These are phyloP conservation scores for Microcyclospora tardicrescens DNA, from an alignment of 2,329 filamentous ascomycete species.

Conservation along the genomic window DNA sequence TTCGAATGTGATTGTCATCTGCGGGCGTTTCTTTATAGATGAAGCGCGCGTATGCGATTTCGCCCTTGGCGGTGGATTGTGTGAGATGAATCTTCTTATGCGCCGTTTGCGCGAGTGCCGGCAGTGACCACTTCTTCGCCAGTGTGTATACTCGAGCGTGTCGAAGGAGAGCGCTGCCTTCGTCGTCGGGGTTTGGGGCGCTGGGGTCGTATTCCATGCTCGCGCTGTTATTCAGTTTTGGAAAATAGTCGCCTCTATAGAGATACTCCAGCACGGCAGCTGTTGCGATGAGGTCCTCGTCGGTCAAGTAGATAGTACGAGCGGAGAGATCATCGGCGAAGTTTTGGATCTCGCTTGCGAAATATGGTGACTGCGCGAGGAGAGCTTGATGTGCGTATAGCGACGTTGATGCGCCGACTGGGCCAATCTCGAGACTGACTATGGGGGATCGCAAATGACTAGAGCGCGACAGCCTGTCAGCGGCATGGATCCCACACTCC, in stretches of 20 bases:
- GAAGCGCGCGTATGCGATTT: slow-evolving; percentile 84
- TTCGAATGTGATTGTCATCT: slow-evolving; percentile 61
- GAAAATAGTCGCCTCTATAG: slow-evolving; percentile 81
- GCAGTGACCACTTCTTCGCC: slow-evolving; percentile 59
- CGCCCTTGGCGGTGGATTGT: slow-evolving; percentile 73
- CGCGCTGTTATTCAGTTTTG: slow-evolving; percentile 45
- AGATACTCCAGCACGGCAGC: slow-evolving; percentile 72
- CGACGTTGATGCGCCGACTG: slow-evolving; percentile 45
- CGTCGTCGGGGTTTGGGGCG: slow-evolving; percentile 55
- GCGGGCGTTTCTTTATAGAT: slow-evolving; percentile 65
- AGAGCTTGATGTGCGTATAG: slow-evolving; percentile 72
- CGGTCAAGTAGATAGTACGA: slow-evolving; percentile 54
- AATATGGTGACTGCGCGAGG: slow-evolving; percentile 60
- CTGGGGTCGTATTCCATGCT: slow-evolving; percentile 56
- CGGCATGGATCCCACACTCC: background rate
- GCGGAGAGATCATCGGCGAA: slow-evolving; percentile 42
- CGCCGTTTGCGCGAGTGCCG: slow-evolving; percentile 58
- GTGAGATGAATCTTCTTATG: slow-evolving; percentile 88
- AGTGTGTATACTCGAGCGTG: slow-evolving; percentile 85
- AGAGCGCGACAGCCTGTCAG: slow-evolving; percentile 1
- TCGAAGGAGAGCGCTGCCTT: slow-evolving; percentile 71
- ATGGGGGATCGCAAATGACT: slow-evolving; percentile 38
- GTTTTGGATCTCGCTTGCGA: slow-evolving; percentile 48
- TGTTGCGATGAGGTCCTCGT: slow-evolving; percentile 59
- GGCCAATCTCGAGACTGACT: slow-evolving; percentile 33